phyloP scores from a whole-genome alignment of 2,329 filamentous ascomycete species.

The Colletotrichum theobromicola region DNA sequence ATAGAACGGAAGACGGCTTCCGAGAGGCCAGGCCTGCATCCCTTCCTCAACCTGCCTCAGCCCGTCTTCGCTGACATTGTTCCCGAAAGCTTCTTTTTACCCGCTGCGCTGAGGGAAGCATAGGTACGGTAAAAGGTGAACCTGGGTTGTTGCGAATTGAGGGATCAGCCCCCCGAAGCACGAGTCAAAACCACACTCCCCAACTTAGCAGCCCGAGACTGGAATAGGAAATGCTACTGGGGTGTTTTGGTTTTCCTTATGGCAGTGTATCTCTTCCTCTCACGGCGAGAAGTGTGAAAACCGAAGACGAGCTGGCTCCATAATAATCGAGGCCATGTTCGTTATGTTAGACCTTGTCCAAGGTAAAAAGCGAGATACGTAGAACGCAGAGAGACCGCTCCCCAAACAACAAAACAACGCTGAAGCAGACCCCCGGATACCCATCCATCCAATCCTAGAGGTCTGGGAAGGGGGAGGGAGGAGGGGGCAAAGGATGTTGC shows the following conservation, averaged over 20 bases:
- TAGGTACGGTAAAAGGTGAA: too few relatives aligned
- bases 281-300: background rate
- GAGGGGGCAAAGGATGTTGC: too few relatives aligned
- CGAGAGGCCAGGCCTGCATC: background rate
- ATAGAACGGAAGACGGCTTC: background rate
- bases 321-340: background rate
- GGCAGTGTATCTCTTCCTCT: background rate
- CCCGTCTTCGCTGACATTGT: background rate
- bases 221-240: background rate
- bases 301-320: background rate
- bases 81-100: background rate
- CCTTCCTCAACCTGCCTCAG: background rate
- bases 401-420: background rate
- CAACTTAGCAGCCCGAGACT: background rate
- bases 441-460: background rate
- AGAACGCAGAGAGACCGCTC: background rate
- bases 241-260: background rate
- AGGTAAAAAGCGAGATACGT: background rate
- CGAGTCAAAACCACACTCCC: background rate
- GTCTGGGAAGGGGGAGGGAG: too few relatives aligned
- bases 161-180: too few relatives aligned
- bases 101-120: too few relatives aligned
- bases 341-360: background rate
- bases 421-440: background rate
- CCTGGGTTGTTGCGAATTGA: too few relatives aligned